These are phyloP conservation scores for Cerrena zonata DNA, from an alignment of 1,284 basidiomycete species.

Conservation along the genomic window DNA sequence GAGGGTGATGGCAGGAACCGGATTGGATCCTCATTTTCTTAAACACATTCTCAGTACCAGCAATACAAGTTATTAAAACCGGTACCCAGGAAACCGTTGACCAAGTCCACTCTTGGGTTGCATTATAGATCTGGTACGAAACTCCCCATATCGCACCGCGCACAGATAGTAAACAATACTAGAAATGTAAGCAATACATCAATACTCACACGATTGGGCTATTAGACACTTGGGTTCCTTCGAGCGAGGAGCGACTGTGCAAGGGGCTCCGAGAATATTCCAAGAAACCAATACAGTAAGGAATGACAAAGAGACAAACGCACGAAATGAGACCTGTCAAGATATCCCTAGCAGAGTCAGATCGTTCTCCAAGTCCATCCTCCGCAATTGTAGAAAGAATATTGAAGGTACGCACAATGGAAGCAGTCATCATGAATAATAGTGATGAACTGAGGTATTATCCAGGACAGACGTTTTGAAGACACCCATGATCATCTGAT, in stretches of 20 bases:
- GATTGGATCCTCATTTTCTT: too few relatives aligned
- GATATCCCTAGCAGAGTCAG: neutral
- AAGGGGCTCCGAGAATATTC: neutral
- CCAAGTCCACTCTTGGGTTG: too few relatives aligned
- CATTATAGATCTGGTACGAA: too few relatives aligned
- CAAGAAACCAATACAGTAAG: neutral
- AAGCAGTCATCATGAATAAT: conserved; percentile 13
- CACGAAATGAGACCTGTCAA: neutral
- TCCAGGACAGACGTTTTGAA: conserved; percentile 7
- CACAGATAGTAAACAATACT: too few relatives aligned
- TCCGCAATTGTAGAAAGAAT: conserved; percentile 4
- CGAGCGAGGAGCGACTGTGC: neutral
- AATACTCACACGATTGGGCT: too few relatives aligned
- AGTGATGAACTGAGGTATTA: conserved; percentile 1
- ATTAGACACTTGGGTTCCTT: neutral
- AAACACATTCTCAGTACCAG: too few relatives aligned
- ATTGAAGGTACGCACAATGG: conserved; percentile 11
- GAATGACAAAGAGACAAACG: neutral
- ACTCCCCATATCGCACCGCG: too few relatives aligned
- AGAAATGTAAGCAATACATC: too few relatives aligned
- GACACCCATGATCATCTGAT: neutral
- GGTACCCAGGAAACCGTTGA: too few relatives aligned
- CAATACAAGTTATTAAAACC: too few relatives aligned
- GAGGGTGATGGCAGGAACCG: too few relatives aligned
- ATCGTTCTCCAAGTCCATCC: conserved; percentile 4